Percentiles rank a stretch among this genome's conserved stretches.
Conservation (phyloP, 2,329 filamentous ascomycete genomes). For the Aurifilum marmelostoma region DNA sequence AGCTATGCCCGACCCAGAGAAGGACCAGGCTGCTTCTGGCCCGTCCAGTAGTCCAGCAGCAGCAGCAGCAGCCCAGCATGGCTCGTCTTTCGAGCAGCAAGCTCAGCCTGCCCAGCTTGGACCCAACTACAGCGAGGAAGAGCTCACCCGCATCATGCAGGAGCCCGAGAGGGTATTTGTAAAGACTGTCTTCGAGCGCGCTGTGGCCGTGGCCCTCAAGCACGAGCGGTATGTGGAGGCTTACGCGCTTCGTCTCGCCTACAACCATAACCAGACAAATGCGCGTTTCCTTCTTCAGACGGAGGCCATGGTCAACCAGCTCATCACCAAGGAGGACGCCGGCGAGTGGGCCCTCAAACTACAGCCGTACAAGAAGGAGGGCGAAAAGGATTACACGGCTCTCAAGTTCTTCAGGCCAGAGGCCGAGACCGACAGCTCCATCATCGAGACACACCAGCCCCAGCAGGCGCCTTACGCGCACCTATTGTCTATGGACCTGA, state of each 20-base stretch:
- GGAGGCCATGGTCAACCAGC: constrained; percentile 61
- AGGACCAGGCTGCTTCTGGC: constrained; percentile 14
- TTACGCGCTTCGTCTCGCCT: constrained; percentile 62
- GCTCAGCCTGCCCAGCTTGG: constrained; percentile 14
- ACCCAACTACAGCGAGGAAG: constrained; percentile 22
- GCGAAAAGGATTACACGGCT: constrained; percentile 55
- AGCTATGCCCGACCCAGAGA: background rate
- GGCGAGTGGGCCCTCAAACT: constrained; percentile 56
- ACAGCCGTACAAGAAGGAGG: constrained; percentile 59
- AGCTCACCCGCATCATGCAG: constrained; percentile 23
- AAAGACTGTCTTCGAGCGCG: constrained; percentile 58
- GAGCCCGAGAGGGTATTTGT: constrained; percentile 44
- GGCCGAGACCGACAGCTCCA: constrained; percentile 43
- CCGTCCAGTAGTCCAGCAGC: background rate
- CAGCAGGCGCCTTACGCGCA: constrained; percentile 53
- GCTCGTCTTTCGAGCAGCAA: background rate
- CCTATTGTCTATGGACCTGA: constrained; percentile 48
- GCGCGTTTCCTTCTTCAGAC: constrained; percentile 59
- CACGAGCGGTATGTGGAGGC: constrained; percentile 64
- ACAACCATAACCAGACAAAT: constrained; percentile 59
- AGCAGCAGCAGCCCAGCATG: background rate
- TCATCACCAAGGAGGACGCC: constrained; percentile 55
- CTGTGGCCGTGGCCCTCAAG: constrained; percentile 61
- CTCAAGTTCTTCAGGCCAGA: constrained; percentile 58
- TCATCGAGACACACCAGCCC: constrained; percentile 48